phyloP scores from a whole-genome alignment of 768 basidiomycete species.

The Agrocybe praecox region DNA sequence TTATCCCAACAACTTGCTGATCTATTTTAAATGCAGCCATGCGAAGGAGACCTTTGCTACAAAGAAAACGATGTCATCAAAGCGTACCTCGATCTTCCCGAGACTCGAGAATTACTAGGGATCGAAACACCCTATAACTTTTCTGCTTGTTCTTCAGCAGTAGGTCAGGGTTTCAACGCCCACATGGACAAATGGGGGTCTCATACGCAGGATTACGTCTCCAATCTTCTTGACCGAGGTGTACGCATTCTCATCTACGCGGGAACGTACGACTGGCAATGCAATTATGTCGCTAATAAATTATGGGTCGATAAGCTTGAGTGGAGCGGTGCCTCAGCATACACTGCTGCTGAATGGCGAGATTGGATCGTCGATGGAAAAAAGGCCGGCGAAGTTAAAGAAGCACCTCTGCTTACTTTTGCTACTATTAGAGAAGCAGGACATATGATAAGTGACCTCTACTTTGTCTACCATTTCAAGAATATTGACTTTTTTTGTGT shows the following conservation, averaged over 20 bases:
- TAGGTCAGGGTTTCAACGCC: conserved; percentile 50
- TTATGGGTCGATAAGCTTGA: conserved; percentile 74
- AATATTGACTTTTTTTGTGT: conserved; percentile 18
- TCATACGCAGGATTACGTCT: conserved; percentile 65
- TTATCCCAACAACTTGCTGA: not conserved
- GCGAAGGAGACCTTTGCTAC: conserved; percentile 38
- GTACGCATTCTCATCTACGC: conserved; percentile 75
- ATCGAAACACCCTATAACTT: conserved; percentile 58
- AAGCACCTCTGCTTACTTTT: conserved; percentile 35
- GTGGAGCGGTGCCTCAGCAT: conserved; percentile 67
- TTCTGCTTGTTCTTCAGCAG: conserved; percentile 54
- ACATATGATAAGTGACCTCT: conserved; percentile 53
- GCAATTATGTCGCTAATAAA: conserved; percentile 79
- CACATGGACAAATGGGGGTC: conserved; percentile 64
- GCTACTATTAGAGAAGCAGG: conserved; percentile 46
- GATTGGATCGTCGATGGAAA: conserved; percentile 59
- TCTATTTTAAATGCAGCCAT: conserved; percentile 33
- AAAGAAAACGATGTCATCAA: conserved; percentile 40
- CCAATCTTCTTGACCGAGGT: conserved; percentile 73
- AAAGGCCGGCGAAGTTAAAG: conserved; percentile 50
- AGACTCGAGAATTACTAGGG: conserved; percentile 54
- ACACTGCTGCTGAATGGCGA: conserved; percentile 46
- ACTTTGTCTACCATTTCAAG: not conserved
- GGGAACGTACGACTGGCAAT: conserved; percentile 79
- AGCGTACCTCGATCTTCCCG: conserved; percentile 58